A percentile compares a stretch with the other conserved stretches of the same genome.
These are phyloP conservation scores for Cordyceps sp. DNA, from an alignment of 2,329 filamentous ascomycete species.

Conservation along the genomic window DNA sequence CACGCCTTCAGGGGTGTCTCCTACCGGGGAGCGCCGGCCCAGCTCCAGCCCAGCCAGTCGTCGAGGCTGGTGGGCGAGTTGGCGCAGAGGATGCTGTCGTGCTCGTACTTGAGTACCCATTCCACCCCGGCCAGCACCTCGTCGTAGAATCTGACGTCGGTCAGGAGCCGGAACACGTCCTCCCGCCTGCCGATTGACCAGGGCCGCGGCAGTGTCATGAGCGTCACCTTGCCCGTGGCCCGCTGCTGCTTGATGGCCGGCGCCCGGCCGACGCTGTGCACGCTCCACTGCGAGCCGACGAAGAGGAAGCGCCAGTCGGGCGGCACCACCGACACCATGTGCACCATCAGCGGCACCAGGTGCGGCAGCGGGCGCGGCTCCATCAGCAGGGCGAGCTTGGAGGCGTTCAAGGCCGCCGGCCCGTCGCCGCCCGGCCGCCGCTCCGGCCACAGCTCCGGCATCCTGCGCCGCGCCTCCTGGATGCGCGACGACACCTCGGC, in stretches of 20 bases:
- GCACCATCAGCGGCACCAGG: conserved; percentile 30
- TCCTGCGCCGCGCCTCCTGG: conserved; percentile 21
- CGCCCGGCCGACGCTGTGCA: conserved; percentile 25
- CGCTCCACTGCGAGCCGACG: conserved; percentile 30
- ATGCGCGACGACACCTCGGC: conserved; percentile 19
- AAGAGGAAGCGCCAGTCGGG: conserved; percentile 38
- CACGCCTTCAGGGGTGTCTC: no score
- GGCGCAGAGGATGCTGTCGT: conserved; percentile 38
- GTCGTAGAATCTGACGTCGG: conserved; percentile 34
- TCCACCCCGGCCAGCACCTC: conserved; percentile 31
- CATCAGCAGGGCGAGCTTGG: conserved; percentile 35
- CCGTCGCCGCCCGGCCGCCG: conserved; percentile 17
- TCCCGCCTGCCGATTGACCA: conserved; percentile 31
- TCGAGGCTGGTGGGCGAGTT: conserved; percentile 34
- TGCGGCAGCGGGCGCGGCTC: conserved; percentile 29
- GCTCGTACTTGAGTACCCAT: conserved; percentile 37
- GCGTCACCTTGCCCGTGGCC: conserved; percentile 31
- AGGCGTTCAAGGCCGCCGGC: conserved; percentile 23
- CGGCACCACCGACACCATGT: conserved; percentile 34
- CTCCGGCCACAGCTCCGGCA: conserved; percentile 22
- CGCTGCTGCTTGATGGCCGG: conserved; percentile 31
- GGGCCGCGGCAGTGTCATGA: conserved; percentile 29
- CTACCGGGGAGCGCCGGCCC: conserved; percentile 34
- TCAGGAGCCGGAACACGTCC: conserved; percentile 28
- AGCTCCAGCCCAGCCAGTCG: conserved; percentile 36